Evolutionary conservation across 192 early-diverging fungal genomes (phyloP).

Genomic region (Chytriomyces sp.): DNA sequence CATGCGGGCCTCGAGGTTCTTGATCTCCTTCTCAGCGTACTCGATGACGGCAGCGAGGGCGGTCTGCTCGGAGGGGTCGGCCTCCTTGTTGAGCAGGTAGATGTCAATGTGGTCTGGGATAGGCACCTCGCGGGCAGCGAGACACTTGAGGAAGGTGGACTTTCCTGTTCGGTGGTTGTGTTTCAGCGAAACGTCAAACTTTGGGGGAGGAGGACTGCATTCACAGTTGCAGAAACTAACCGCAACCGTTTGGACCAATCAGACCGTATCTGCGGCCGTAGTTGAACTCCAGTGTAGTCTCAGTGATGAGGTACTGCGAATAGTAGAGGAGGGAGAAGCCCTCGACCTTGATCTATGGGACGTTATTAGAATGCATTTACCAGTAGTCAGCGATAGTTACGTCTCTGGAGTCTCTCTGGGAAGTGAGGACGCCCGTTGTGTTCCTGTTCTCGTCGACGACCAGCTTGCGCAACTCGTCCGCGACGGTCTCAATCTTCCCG

Average conservation of each 20-base stretch:
- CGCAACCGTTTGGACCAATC: slow-evolving; percentile 93
- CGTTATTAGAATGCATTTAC: not conserved
- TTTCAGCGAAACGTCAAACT: slow-evolving; percentile 4
- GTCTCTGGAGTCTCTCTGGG: slow-evolving; percentile 88
- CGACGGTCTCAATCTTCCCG: slow-evolving; percentile 21
- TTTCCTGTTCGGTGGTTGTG: too few species aligned
- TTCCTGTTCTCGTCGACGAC: slow-evolving; percentile 78
- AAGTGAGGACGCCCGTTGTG: slow-evolving; percentile 88
- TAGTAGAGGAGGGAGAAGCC: slow-evolving; percentile 91
- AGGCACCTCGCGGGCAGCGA: slow-evolving; percentile 90
- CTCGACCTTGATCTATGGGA: slow-evolving; percentile 66
- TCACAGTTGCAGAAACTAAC: slow-evolving; percentile 4
- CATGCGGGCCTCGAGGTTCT: slow-evolving; percentile 87
- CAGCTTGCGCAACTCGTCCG: slow-evolving; percentile 38
- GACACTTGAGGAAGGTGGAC: slow-evolving; percentile 90
- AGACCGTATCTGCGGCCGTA: slow-evolving; percentile 97
- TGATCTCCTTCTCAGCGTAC: slow-evolving; percentile 85
- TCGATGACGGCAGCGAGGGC: slow-evolving; percentile 91
- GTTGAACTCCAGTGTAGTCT: slow-evolving; percentile 96
- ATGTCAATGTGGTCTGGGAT: slow-evolving; percentile 98
- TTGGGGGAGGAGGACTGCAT: not conserved
- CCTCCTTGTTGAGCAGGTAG: slow-evolving; percentile 94
- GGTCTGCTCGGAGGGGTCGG: slow-evolving; percentile 88
- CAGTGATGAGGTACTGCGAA: slow-evolving; percentile 91
- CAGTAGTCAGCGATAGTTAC: slow-evolving; percentile 22